A percentile compares a stretch with the other conserved stretches of the same genome.
These are phyloP conservation scores for Suillus variegatus DNA, from an alignment of 768 basidiomycete genomes.

Conservation along the genomic window DNA sequence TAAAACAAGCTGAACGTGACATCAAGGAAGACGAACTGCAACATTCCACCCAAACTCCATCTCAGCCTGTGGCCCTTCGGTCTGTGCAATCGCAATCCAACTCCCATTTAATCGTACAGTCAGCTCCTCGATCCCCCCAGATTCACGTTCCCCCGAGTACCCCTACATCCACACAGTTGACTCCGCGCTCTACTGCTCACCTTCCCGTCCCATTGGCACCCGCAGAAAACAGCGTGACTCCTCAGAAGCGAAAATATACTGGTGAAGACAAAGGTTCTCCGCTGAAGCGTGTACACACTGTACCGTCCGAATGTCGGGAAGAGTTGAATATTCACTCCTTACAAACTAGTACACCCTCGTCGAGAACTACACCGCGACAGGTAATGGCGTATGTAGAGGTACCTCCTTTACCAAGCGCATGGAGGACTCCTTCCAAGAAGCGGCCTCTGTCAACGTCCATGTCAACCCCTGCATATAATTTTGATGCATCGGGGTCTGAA, in stretches of 20 bases:
- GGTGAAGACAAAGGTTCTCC: slow-evolving; percentile 63
- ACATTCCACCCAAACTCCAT: slow-evolving; percentile 20
- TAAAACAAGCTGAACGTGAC: slow-evolving; percentile 24
- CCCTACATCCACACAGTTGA: slow-evolving; percentile 26
- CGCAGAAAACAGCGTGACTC: slow-evolving; percentile 43
- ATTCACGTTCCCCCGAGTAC: background rate
- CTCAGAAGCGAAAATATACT: slow-evolving; percentile 69
- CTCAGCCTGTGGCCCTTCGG: slow-evolving; percentile 5
- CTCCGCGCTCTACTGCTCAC: slow-evolving; percentile 17
- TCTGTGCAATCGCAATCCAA: slow-evolving; percentile 16
- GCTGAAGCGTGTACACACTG: slow-evolving; percentile 53
- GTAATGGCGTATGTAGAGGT: slow-evolving; percentile 36
- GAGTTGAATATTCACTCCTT: background rate
- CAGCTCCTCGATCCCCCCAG: background rate
- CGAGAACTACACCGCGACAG: slow-evolving; percentile 31
- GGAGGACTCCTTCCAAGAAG: slow-evolving; percentile 31
- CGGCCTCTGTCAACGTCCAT: slow-evolving; percentile 30
- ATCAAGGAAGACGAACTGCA: slow-evolving; percentile 19
- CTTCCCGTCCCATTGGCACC: slow-evolving; percentile 48
- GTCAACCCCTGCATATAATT: slow-evolving; percentile 54
- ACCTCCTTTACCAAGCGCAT: slow-evolving; percentile 28
- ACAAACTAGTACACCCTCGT: slow-evolving; percentile 15
- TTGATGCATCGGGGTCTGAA: slow-evolving; percentile 34
- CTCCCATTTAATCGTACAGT: background rate
- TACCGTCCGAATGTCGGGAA: background rate